Evolutionary conservation across 495 filamentous ascomycete genomes (phyloP), one percentile per base, ranked within the genome.

Genomic region (Xylaria bambusicola): DNA sequence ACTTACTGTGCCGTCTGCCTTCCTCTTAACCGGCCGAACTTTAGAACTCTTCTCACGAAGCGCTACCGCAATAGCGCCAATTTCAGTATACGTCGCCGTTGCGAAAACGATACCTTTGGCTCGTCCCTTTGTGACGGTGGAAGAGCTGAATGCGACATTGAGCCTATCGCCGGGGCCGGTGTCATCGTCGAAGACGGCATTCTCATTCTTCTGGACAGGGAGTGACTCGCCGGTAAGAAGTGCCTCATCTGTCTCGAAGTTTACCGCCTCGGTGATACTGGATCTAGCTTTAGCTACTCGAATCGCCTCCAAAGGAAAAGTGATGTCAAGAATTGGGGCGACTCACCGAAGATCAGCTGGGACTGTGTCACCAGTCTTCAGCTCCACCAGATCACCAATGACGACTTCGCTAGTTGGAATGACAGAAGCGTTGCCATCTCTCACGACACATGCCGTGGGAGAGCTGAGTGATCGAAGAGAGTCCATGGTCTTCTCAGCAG

Each of bases 291-390:
- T 53, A 42, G 20, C 35, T 44, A 9, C 24, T 40, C 6, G 23
- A 52, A 12, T n/a, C n/a, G n/a, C 13, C 31, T 20, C 49, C 2
- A 38, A 6, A 17, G 13, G 6, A 31, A 20, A 33, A 2, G 18
- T n/a, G n/a, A n/a, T n/a, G 45, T 20, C 23, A 8, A 38, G 21
- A 31, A 62, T 33, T 35, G 53, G 3, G 53, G 48, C 20, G 35
- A 10, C 9, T 68, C 17, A 73, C 71, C 74, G 62, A 56, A 75
- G 56, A 68, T 92, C 90, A 15, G 90, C 90, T 2, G 90, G 90
- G 6, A 92, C 78, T 3, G 87, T 90, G 62, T 92, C 90, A 10
- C 90, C 90, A 52, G 86, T 87, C 78, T 90, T 91, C 29, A 93
- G 64, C 51, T 90, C 83, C 13, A 90, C 80, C 62, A 71, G 52